Conservation (phyloP, 2,329 filamentous ascomycete genomes). For the Monilinia fructicola region DNA sequence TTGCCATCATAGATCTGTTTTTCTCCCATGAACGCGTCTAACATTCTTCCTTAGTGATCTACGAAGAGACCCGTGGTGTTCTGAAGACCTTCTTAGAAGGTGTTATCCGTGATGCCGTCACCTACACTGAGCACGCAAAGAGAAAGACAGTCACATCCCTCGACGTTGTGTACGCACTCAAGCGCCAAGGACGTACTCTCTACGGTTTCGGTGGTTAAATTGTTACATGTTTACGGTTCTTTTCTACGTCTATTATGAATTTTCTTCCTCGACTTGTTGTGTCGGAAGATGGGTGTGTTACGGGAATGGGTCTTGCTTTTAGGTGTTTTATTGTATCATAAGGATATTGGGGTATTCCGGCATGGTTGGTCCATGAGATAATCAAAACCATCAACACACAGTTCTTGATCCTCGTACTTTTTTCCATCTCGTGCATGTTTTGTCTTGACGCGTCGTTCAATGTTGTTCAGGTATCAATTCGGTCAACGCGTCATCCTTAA, state of each 20-base stretch:
- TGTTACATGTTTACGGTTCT: constrained; percentile 26
- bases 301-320: constrained; percentile 35
- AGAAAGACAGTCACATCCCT: constrained; percentile 69
- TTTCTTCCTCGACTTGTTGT: constrained; percentile 28
- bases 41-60: constrained; percentile 59
- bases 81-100: constrained; percentile 82
- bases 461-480: background rate
- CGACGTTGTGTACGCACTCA: constrained; percentile 65
- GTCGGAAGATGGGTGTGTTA: constrained; percentile 30
- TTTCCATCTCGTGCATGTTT: background rate
- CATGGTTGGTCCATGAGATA: constrained; percentile 35
- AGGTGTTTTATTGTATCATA: constrained; percentile 39
- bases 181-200: constrained; percentile 65
- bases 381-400: constrained; percentile 27
- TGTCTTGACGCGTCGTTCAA: background rate
- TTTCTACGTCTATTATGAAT: constrained; percentile 35
- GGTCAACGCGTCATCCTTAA: background rate
- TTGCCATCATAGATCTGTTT: constrained; percentile 5
- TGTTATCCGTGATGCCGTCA: constrained; percentile 62
- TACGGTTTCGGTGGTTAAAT: constrained; percentile 66
- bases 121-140: constrained; percentile 67
- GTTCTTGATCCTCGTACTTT: constrained; percentile 1
- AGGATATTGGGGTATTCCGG: constrained; percentile 33
- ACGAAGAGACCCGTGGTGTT: constrained; percentile 79
- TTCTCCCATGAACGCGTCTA: constrained; percentile 38